A percentile compares a stretch with the other conserved stretches of the same genome.
These are phyloP conservation scores for Solanum corneliomulleri DNA, from an alignment of 257 asterid genomes.

Conservation along the genomic window DNA sequence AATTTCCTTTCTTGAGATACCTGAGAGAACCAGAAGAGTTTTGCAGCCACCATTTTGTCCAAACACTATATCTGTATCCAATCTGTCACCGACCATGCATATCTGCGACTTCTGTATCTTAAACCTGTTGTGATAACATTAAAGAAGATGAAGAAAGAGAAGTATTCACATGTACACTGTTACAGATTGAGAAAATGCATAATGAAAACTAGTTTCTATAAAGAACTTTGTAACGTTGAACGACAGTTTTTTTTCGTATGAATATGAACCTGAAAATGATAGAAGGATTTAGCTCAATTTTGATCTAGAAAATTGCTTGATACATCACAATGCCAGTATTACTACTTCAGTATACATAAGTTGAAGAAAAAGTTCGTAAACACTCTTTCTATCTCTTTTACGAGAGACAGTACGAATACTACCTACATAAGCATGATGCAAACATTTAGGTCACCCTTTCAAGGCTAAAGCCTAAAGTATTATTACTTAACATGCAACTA, in stretches of 20 bases:
- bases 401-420: background rate
- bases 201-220: background rate
- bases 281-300: background rate
- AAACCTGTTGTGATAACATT: slow-evolving; percentile 35
- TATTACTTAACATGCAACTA: background rate
- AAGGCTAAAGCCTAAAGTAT: background rate
- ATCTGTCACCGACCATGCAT: slow-evolving; percentile 97
- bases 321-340: background rate
- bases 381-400: background rate
- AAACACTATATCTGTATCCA: slow-evolving; percentile 85
- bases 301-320: background rate
- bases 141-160: background rate
- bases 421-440: background rate
- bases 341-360: background rate
- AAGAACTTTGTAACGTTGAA: background rate
- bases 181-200: background rate
- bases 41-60: slow-evolving; percentile 98
- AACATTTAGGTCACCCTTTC: background rate
- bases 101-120: slow-evolving; percentile 81
- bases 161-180: background rate
- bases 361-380: background rate
- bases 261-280: background rate
- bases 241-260: background rate
- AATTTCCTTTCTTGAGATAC: slow-evolving; percentile 9
- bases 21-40: slow-evolving; percentile 95